Conservation (phyloP, 768 basidiomycete species). For the Russula ochroleuca region DNA sequence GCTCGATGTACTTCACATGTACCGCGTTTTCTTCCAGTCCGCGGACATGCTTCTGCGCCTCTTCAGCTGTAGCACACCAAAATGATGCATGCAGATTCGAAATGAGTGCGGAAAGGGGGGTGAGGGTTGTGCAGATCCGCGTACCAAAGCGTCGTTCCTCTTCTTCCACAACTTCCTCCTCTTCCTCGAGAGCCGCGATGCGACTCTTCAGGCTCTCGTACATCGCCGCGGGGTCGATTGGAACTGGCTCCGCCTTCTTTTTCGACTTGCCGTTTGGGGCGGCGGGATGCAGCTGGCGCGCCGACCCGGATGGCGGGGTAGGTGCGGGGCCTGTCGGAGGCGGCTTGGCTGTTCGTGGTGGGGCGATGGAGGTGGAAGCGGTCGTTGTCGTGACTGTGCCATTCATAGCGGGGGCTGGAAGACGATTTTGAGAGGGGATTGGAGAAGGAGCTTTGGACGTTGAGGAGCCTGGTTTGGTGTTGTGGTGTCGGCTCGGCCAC, state of each 20-base stretch:
- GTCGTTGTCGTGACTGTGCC: constrained; percentile 15
- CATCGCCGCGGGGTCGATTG: constrained; percentile 79
- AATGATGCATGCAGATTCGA: constrained; percentile 18
- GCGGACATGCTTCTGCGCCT: constrained; percentile 81
- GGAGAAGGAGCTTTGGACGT: background rate
- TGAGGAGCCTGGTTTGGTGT: background rate
- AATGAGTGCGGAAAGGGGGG: constrained; percentile 6
- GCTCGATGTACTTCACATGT: constrained; percentile 82
- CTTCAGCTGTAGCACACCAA: constrained; percentile 55
- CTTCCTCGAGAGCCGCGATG: constrained; percentile 86
- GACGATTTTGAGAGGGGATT: background rate
- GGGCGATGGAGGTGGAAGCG: constrained; percentile 6
- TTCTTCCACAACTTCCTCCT: constrained; percentile 81
- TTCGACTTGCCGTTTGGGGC: constrained; percentile 39
- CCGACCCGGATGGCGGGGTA: constrained; percentile 35
- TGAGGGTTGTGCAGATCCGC: constrained; percentile 31
- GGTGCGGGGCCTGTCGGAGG: constrained; percentile 36
- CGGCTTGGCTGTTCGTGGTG: constrained; percentile 29
- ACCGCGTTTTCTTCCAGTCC: constrained; percentile 79
- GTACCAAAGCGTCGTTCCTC: constrained; percentile 75
- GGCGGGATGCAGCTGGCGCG: constrained; percentile 45
- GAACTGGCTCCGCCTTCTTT: constrained; percentile 64
- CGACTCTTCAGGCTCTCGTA: constrained; percentile 85
- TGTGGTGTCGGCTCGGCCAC: constrained; percentile 9
- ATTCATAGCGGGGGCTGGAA: constrained; percentile 7